phyloP scores from a whole-genome alignment of 1,284 basidiomycete genomes.

The Ganoderma multipileum region DNA sequence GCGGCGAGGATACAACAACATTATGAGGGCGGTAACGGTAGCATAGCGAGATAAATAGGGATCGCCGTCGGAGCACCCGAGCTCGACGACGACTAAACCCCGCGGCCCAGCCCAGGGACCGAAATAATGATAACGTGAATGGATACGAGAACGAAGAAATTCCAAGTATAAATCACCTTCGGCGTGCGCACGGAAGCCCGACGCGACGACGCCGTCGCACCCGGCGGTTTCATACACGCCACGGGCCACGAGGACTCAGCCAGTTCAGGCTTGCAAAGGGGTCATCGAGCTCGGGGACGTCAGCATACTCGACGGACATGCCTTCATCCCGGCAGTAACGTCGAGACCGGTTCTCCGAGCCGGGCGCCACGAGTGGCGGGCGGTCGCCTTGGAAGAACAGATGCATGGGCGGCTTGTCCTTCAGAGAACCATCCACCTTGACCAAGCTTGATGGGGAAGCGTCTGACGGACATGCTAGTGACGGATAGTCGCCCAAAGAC shows the following conservation, averaged over 20 bases:
- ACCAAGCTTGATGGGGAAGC: not conserved
- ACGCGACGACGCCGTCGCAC: not conserved
- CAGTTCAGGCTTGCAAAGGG: conserved; percentile 35
- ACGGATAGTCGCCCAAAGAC: not conserved
- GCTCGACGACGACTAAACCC: conserved; percentile 2
- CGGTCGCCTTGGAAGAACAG: not conserved
- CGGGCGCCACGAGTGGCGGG: not conserved
- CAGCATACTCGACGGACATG: not conserved
- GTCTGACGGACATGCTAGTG: not conserved
- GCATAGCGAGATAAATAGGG: not conserved
- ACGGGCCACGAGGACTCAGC: conserved; percentile 37
- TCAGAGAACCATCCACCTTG: conserved; percentile 20
- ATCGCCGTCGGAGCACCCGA: not conserved
- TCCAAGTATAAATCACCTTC: not conserved
- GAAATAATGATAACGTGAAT: not conserved
- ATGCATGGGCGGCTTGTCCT: conserved; percentile 17
- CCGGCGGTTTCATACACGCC: conserved; percentile 14
- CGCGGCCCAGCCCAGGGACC: not conserved
- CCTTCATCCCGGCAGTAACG: not conserved
- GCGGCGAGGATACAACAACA: conserved; percentile 3
- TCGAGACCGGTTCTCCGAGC: not conserved
- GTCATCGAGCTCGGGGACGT: conserved; percentile 8
- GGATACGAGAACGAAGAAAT: not conserved
- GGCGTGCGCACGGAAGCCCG: not conserved
- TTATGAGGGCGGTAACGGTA: not conserved